These are phyloP conservation scores for Camillea tinctor DNA, from an alignment of 2,329 filamentous ascomycete species.

Conservation along the genomic window DNA sequence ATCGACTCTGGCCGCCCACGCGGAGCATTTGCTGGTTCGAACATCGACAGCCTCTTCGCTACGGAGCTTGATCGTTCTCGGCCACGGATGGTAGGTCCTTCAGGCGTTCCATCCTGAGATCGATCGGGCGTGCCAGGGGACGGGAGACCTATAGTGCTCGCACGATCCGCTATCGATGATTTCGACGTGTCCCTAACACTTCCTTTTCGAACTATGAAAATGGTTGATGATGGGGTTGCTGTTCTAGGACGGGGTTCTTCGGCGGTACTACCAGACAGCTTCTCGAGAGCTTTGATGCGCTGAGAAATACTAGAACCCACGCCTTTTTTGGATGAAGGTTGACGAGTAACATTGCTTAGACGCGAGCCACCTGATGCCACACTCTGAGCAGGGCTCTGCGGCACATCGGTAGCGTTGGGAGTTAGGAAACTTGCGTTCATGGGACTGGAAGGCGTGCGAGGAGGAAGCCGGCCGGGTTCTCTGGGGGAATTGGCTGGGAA, in stretches of 20 bases:
- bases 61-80: constrained; percentile 54
- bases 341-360: constrained; percentile 53
- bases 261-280: constrained; percentile 55
- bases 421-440: constrained; percentile 44
- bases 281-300: constrained; percentile 89
- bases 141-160: constrained; percentile 33
- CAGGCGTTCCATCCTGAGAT: constrained; percentile 28
- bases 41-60: constrained; percentile 55
- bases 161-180: constrained; percentile 36
- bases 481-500: constrained; percentile 41
- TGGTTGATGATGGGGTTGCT: constrained; percentile 38
- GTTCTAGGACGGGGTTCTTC: constrained; percentile 28
- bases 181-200: constrained; percentile 32
- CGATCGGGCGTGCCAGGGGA: constrained; percentile 22
- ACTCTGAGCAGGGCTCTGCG: constrained; percentile 49
- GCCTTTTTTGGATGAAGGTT: constrained; percentile 64
- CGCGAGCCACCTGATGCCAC: constrained; percentile 56
- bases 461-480: constrained; percentile 36
- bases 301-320: constrained; percentile 90
- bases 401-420: constrained; percentile 46
- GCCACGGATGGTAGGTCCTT: constrained; percentile 8
- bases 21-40: constrained; percentile 45
- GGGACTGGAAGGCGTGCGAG: constrained; percentile 51
- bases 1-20: constrained; percentile 67
- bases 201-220: constrained; percentile 45